These are phyloP conservation scores for Trichophyton rubrum DNA, from an alignment of 2,329 filamentous ascomycete genomes.

Conservation along the genomic window DNA sequence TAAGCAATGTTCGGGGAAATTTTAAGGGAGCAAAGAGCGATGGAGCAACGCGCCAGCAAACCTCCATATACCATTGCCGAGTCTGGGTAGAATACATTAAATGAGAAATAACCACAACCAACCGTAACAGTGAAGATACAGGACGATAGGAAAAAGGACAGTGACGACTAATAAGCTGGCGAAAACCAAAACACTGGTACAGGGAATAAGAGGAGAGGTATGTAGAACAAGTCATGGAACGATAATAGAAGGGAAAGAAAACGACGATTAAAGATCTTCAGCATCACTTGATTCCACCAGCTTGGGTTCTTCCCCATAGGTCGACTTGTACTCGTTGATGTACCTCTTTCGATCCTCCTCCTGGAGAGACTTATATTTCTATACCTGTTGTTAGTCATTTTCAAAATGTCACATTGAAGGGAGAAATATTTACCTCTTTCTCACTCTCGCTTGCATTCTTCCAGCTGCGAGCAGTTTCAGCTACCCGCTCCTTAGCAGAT, in stretches of 20 bases:
- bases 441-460: conserved; percentile 26
- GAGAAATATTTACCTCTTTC: conserved; percentile 17
- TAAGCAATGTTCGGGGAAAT: not conserved
- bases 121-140: not conserved
- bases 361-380: conserved; percentile 17
- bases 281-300: not conserved
- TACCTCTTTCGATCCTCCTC: conserved; percentile 16
- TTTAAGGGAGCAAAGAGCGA: not conserved
- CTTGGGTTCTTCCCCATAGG: conserved; percentile 5
- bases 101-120: not conserved
- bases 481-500: conserved; percentile 23
- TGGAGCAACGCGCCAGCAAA: not conserved
- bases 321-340: conserved; percentile 15
- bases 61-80: not conserved
- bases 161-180: not conserved
- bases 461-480: conserved; percentile 8
- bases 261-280: not conserved
- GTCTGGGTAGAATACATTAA: not conserved
- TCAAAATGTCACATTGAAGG: not conserved
- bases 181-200: not conserved
- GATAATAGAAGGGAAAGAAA: not conserved
- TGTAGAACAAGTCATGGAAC: not conserved
- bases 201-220: not conserved
- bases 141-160: too few relatives aligned
- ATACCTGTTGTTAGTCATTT: not conserved